Base-by-base conservation (phyloP, 2,329 filamentous ascomycete species). In the Xylariaceae sp. region DNA sequence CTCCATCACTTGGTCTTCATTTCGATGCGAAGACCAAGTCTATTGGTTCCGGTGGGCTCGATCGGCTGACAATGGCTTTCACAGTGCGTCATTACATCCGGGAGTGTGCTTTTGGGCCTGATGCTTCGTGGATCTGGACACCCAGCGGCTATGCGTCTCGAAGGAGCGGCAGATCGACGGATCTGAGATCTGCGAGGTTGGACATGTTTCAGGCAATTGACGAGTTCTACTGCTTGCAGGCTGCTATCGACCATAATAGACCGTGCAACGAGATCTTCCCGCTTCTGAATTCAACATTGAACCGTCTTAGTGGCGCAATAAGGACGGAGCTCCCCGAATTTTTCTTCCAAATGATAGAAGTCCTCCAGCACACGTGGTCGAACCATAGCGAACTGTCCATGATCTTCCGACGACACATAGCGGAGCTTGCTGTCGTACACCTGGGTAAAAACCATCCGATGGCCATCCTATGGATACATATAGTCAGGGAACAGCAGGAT, bases 301-400 rank as follows among this genome's bases (percentile, higher is more conserved):
- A 67, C 53, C 49, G 55, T 30, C 53, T 67, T 4, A 66, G 51
- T 44, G 57, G 59, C 15, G 56, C 59, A 13, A 66, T 66, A 48
- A 60, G 56, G 56, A 44, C 61, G 9, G 62, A 67, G 51, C 39
- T 64, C 41, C 66, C 65, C 5, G 65, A 66, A 17, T 61, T 67
- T 39, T 56, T 66, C 53, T 62, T 66, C n/a, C 62, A 62, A 53
- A 64, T 67, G 55, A 58, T 66, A 34, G 64, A 64, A 39, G 55
- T 66, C 35, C 58, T 67, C 18, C 60, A 63, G 17, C 64, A 64
- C 48, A 64, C 60, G 9, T 65, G 64, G 66, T 65, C 66, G 45
- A 59, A 56, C 6, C 61, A 66, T 55, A 37, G 54, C 50, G 51
- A 62, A 13, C 49, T 67, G 44, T 55, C 63, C 53, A 56, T 49